Evolutionary conservation across 23 red algal species (phyloP).

Genomic region (Gracilariopsis chorda): DNA sequence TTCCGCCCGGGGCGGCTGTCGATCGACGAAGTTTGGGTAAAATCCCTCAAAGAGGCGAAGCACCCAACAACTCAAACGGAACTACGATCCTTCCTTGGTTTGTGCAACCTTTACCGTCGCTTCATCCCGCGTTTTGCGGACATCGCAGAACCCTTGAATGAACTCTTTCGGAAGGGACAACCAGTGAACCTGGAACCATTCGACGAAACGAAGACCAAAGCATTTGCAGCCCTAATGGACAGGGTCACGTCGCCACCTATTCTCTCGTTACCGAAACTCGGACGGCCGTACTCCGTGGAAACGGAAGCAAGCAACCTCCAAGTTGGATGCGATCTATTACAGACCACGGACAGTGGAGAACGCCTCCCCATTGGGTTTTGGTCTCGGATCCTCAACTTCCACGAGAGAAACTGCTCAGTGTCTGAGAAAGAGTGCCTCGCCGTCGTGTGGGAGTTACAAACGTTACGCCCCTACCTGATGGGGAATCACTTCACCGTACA

Average conservation of each 20-base stretch:
- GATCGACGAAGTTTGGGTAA: neutral
- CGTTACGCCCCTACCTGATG: constrained; percentile 30
- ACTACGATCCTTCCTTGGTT: neutral
- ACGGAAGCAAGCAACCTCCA: constrained; percentile 1
- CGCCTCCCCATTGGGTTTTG: constrained; percentile 13
- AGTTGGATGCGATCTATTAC: neutral
- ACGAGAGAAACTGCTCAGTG: constrained; percentile 17
- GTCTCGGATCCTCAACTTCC: neutral
- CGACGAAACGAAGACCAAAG: neutral
- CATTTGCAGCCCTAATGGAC: neutral
- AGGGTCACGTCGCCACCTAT: neutral
- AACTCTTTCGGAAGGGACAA: neutral
- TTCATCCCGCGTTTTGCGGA: neutral
- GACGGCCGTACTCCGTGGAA: neutral
- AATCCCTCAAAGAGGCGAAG: neutral
- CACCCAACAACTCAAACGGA: neutral
- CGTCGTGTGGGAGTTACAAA: constrained; percentile 22
- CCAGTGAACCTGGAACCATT: neutral
- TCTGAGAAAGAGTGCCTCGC: constrained; percentile 29
- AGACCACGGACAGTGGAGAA: neutral
- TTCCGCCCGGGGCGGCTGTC: neutral
- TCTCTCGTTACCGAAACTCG: neutral
- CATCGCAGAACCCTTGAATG: neutral
- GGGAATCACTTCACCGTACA: neutral
- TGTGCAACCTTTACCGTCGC: neutral